Evolutionary conservation across 225 moss, liverwort and hornwort genomes (phyloP).

Genomic region (Bryoerythrophyllum caledonicum): DNA sequence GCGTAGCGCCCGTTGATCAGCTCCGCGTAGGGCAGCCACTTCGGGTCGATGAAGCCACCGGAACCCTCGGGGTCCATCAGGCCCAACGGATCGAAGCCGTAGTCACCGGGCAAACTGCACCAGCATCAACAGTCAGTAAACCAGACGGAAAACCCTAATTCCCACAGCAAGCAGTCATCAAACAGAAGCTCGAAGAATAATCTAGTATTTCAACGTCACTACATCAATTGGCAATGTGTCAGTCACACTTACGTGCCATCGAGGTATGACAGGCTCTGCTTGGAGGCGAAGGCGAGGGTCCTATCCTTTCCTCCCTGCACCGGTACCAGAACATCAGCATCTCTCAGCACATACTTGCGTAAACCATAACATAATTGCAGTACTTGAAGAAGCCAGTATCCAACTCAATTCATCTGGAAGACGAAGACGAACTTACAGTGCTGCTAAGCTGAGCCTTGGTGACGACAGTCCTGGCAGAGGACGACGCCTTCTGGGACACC

Average conservation of each 20-base stretch:
- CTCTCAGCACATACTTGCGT: too few species aligned
- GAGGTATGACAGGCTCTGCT: conserved; percentile 84
- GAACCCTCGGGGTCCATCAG: conserved; percentile 86
- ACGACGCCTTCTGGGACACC: conserved; percentile 14
- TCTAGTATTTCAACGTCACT: too few species aligned
- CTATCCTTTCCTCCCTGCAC: conserved; percentile 50
- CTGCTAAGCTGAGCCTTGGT: conserved; percentile 37
- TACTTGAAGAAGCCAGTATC: too few species aligned
- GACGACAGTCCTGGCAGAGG: conserved; percentile 13
- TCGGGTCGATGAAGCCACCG: conserved; percentile 85
- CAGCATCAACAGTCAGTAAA: neutral
- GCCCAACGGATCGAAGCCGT: conserved; percentile 91
- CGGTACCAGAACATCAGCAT: neutral
- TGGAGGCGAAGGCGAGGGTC: conserved; percentile 78
- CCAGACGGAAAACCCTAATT: neutral
- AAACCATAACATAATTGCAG: too few species aligned
- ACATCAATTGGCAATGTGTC: rapidly evolving
- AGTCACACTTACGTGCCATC: conserved; percentile 59
- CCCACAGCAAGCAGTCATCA: neutral
- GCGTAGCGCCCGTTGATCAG: conserved; percentile 91
- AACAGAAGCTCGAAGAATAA: neutral
- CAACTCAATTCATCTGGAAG: too few species aligned
- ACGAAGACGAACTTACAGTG: neutral
- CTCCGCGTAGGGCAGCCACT: conserved; percentile 88
- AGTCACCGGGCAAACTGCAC: conserved; percentile 78